phyloP scores from a whole-genome alignment of 2,329 filamentous ascomycete genomes.

The Hypoxylon sp. region DNA sequence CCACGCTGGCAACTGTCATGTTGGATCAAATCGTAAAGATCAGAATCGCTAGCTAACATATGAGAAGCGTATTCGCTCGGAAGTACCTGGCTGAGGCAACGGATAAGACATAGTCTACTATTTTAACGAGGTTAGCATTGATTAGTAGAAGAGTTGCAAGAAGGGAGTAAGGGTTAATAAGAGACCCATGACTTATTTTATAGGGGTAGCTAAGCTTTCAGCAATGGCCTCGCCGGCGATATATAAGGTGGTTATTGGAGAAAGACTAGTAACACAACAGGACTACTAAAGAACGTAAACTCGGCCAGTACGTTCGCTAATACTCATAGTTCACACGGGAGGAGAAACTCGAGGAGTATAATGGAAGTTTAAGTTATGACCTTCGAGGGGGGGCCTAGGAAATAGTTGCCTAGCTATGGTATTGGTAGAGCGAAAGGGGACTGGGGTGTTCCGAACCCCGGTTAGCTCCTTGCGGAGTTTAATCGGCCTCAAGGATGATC shows the following conservation, averaged over 20 bases:
- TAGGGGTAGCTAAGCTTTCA: not conserved
- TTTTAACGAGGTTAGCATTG: not conserved
- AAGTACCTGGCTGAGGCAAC: not conserved
- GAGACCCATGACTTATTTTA: not conserved
- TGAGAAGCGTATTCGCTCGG: no score
- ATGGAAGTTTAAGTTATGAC: not conserved
- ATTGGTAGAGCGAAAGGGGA: not conserved
- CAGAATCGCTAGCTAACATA: not conserved
- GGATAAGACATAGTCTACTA: no score
- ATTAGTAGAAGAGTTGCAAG: not conserved
- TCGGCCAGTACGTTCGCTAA: not conserved
- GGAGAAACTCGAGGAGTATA: not conserved
- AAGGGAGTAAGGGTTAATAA: not conserved
- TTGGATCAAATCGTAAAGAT: not conserved
- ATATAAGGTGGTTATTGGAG: not conserved
- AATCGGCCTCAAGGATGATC: conserved; percentile 1
- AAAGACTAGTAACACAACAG: not conserved
- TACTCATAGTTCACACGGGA: not conserved
- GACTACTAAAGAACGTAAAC: not conserved
- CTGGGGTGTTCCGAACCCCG: not conserved
- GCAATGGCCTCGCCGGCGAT: not conserved
- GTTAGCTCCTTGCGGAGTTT: not conserved
- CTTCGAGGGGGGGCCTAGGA: not conserved
- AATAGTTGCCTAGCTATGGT: not conserved
- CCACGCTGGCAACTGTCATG: no score